Conservation (phyloP, 2,329 filamentous ascomycete species). For the Fusarium pseudonygamai region DNA sequence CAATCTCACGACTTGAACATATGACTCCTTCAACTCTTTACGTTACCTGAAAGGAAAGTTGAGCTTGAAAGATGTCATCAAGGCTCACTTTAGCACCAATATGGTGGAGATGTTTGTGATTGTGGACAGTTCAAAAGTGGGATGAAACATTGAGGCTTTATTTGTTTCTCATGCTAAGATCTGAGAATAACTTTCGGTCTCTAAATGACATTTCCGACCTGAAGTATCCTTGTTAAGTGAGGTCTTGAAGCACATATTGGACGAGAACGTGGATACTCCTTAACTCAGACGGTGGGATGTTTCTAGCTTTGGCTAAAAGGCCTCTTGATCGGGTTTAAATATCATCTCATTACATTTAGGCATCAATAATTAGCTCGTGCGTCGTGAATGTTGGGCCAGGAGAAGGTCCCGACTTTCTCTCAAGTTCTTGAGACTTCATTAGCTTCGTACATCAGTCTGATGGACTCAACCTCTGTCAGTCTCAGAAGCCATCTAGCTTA, state of each 20-base stretch:
- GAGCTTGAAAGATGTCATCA: neutral
- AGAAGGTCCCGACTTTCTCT: neutral
- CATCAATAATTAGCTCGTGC: neutral
- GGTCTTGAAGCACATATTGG: neutral
- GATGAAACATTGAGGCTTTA: neutral
- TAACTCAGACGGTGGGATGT: neutral
- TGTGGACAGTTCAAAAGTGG: neutral
- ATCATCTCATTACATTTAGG: neutral
- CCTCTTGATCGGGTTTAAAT: neutral
- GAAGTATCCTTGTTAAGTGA: neutral
- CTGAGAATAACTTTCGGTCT: neutral
- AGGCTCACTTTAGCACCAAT: neutral
- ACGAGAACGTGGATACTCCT: neutral
- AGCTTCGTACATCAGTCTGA: too few species aligned
- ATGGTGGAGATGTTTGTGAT: neutral
- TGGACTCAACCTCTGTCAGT: neutral
- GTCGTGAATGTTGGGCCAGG: neutral
- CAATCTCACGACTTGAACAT: neutral
- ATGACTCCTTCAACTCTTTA: neutral
- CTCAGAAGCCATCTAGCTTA: too few species aligned
- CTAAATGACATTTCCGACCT: neutral
- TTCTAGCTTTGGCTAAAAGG: neutral
- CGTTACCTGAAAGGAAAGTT: neutral
- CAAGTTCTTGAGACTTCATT: neutral
- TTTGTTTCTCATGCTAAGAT: fast-evolving